Evolutionary conservation across 257 asterid species (phyloP), one percentile per base, ranked within the genome.

Genomic region (Dorcoceras hygrometricum): DNA sequence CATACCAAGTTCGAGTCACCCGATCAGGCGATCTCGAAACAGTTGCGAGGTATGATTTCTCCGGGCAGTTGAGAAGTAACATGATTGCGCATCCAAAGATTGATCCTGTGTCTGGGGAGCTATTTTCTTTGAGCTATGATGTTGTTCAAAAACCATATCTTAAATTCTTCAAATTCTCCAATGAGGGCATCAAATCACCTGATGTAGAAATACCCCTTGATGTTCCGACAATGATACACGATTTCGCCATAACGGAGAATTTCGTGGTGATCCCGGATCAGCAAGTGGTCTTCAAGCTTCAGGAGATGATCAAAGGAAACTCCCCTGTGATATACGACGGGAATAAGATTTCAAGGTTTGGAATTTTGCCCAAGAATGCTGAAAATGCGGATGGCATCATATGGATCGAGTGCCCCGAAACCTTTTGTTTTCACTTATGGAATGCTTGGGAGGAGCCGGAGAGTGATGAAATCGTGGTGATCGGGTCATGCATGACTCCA

Each of bases 401-500:
- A 1, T 87, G 95, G 95, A 59, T 85, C 2, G 86, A 87, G 0
- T 85, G 87, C 56, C 75, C 65, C 8, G 84, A 83, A 22, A 79
- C 88, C 0, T 87, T 87, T 23, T 87, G 95, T 69, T 87, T 87
- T 36, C 95, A 87, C 23, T 32, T 87, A 0, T 87, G 91, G 95
- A 87, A 87, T 70, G 92, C 89, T 5, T 85, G 92, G 95, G 95
- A 87, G 68, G 95, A 87, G 73, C 78, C 87, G 23, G 95, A 81
- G 56, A 79, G 62, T 5, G 78, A 81, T 67, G 92, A 87, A 11
- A 72, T 85, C 5, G 88, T 87, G 8, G 92, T 87, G 5, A 81
- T 87, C 64, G 95, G 95, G 1, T 87, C 95, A 50, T 87, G 95
- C 83, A 87, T 87, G 95, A 87, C 92, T 1, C 95, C 95, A 18